Evolutionary conservation across 2,329 filamentous ascomycete species (phyloP), one percentile per base, ranked within the genome.

Genomic region (Cladophialophora immunda): DNA sequence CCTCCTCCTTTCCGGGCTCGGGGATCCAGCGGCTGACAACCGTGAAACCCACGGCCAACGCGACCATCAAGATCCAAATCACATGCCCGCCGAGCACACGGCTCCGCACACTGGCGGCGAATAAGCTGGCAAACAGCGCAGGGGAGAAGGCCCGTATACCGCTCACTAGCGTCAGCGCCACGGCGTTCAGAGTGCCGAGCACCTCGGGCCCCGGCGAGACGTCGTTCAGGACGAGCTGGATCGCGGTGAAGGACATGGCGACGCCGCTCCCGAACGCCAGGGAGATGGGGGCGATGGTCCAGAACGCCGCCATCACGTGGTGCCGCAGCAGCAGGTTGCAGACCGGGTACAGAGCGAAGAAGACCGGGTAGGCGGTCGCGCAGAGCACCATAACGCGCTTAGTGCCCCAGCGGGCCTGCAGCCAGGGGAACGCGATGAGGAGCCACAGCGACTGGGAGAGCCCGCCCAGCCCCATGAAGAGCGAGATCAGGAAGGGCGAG

Each of bases 201-300:
- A 87, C 85, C 50, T 82, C 81, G 1, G 87, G 84, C 9, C 83
- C 87, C 0, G 92, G 92, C 0, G 89, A 84, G 1, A 91, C 86
- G 65, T 94, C 90, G 76, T 94, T 94, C 34, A 94, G 75, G 0
- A 88, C 87, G 8, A 94, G 86, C 80, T 94, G 91, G 0, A 89
- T 84, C 1, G 83, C 88, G 0, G 69, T 93, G 74, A 90, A 91
- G 1, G 84, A 82, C 90, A 92, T 92, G 57, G 83, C 84, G 0
- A 92, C 86, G 1, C 88, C 87, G 13, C 84, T 84, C 0, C 89
- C 89, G 0, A 91, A n/a, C 0, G 81, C 79, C 11, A 89, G 75
- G 9, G 78, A 58, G 0, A 78, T 69, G 0, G 82, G 82, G 1
- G 76, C 79, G 1, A 83, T 56, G 2, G 84, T 74, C 87, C 90